These are phyloP conservation scores for Allium fistulosum DNA, from an alignment of 106 monocot genomes.

Conservation along the genomic window DNA sequence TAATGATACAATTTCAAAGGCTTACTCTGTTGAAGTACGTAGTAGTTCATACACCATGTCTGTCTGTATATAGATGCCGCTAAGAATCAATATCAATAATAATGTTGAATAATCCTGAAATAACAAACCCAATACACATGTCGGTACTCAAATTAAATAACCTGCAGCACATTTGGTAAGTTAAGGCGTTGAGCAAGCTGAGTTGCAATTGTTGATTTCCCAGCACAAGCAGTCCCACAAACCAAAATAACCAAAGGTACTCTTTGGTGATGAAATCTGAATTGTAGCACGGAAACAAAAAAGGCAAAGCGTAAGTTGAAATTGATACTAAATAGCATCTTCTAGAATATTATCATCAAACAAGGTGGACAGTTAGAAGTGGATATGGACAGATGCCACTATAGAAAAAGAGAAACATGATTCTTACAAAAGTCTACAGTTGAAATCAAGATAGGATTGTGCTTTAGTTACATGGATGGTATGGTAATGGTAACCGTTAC, in stretches of 20 bases:
- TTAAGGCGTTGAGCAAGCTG: constrained; percentile 96
- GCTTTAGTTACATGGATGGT: too few species aligned
- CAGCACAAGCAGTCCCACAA: constrained; percentile 97
- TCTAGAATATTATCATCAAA: not conserved
- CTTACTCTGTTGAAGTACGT: constrained; percentile 99
- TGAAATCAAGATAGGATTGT: too few species aligned
- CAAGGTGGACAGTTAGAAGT: too few species aligned
- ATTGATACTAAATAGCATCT: not conserved
- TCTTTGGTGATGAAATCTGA: constrained; percentile 96
- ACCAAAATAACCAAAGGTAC: constrained; percentile 98
- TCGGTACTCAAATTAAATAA: constrained; percentile 10
- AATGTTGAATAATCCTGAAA: too few species aligned
- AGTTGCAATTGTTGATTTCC: constrained; percentile 98
- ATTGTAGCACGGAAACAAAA: not conserved
- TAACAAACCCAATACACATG: too few species aligned
- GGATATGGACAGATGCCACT: too few species aligned
- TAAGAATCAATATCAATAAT: too few species aligned
- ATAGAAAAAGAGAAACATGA: too few species aligned
- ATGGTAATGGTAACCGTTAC: too few species aligned
- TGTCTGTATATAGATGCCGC: constrained; percentile 40
- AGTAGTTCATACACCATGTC: constrained; percentile 99
- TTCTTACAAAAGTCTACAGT: too few species aligned
- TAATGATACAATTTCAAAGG: not conserved
- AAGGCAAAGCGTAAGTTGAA: not conserved
- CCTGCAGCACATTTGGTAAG: constrained; percentile 98